Evolutionary conservation across 2,329 filamentous ascomycete genomes (phyloP).

Genomic region (Chrysoporthe austroafricana): DNA sequence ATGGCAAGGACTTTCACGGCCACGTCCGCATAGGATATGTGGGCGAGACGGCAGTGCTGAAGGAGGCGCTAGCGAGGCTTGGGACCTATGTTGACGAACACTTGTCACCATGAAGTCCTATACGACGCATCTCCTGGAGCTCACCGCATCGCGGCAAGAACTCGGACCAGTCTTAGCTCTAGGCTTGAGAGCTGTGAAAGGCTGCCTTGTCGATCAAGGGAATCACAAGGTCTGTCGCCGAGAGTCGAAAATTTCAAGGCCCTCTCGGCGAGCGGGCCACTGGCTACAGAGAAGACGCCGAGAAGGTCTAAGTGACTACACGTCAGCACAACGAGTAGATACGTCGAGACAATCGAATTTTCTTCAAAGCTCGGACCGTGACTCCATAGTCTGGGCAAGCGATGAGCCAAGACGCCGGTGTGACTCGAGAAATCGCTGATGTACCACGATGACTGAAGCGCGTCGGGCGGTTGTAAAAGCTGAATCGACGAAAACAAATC

Average conservation of each 20-base stretch:
- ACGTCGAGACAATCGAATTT: not conserved
- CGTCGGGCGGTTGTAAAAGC: not conserved
- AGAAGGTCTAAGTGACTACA: not conserved
- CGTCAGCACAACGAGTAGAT: not conserved
- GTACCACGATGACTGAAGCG: not conserved
- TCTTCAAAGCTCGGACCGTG: not conserved
- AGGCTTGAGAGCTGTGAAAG: no score
- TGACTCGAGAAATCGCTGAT: not conserved
- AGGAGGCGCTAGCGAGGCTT: conserved; percentile 62
- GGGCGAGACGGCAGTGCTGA: conserved; percentile 69
- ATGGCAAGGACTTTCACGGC: conserved; percentile 67
- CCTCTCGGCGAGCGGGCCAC: no score
- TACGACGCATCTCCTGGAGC: not conserved
- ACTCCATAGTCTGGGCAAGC: not conserved
- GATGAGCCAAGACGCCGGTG: not conserved
- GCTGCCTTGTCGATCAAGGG: not conserved
- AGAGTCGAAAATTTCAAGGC: not conserved
- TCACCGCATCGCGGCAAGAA: no score
- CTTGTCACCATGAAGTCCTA: conserved; percentile 29
- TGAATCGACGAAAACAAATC: not conserved
- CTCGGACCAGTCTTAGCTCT: no score
- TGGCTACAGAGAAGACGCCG: no score
- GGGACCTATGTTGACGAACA: conserved; percentile 44
- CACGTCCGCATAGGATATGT: conserved; percentile 80
- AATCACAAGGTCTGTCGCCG: not conserved